Conservation (phyloP, 2,329 filamentous ascomycete species). For the Scortechinia acanthostroma region DNA sequence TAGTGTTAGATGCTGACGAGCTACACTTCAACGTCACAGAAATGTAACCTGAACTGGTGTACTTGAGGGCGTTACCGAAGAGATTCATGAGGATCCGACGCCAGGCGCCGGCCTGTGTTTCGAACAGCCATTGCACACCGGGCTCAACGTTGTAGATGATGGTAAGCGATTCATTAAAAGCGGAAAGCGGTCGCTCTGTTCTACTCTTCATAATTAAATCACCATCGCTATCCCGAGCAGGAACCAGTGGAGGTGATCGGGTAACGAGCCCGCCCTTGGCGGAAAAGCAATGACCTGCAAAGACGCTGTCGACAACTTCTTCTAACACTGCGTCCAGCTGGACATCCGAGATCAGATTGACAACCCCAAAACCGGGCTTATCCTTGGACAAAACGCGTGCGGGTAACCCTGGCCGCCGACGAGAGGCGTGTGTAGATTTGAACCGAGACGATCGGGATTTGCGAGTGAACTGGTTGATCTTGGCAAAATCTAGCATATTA, state of each 20-base stretch:
- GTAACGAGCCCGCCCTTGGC: conserved; percentile 2
- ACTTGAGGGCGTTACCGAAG: conserved; percentile 56
- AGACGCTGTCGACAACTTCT: conserved; percentile 36
- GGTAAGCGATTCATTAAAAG: conserved; percentile 16
- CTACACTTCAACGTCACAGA: conserved; percentile 28
- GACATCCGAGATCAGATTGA: conserved; percentile 13
- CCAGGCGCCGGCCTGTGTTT: conserved; percentile 40
- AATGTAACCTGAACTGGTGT: conserved; percentile 43
- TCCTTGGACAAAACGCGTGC: conserved; percentile 4
- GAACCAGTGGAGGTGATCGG: not conserved
- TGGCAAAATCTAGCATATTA: conserved; percentile 43
- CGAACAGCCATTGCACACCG: conserved; percentile 38
- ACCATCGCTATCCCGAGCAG: too few relatives aligned
- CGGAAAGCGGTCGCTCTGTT: too few relatives aligned
- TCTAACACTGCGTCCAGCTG: conserved; percentile 31
- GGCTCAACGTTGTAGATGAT: conserved; percentile 43
- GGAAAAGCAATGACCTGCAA: conserved; percentile 32
- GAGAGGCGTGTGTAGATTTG: not conserved
- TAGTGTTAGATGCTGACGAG: conserved; percentile 5
- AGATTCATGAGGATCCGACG: conserved; percentile 55
- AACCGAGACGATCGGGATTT: not conserved
- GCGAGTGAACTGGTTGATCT: conserved; percentile 34
- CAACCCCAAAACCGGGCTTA: conserved; percentile 11
- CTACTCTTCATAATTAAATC: too few relatives aligned
- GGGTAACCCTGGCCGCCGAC: too few relatives aligned